Conservation (phyloP, 108 stramenopile genomes). For the Cyclostephanos tholiformis region DNA sequence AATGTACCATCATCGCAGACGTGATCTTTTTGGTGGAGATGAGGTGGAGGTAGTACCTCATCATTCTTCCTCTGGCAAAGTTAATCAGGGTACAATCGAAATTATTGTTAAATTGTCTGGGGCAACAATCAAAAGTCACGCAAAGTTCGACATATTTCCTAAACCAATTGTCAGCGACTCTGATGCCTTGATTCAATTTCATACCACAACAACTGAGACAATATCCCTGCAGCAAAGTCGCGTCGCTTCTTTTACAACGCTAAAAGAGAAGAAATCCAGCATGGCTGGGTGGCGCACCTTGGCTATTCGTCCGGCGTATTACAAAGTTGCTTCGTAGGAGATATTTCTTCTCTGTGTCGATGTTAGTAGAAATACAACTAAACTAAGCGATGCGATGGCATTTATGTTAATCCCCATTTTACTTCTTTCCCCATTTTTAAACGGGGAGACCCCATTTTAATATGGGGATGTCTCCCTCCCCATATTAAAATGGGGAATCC, state of each 20-base stretch:
- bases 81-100: slow-evolving; percentile 73
- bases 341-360: neutral
- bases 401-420: no score
- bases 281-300: slow-evolving; percentile 81
- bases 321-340: slow-evolving; percentile 41
- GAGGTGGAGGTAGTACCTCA: slow-evolving; percentile 86
- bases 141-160: slow-evolving; percentile 84
- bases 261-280: slow-evolving; percentile 73
- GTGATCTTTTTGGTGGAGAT: slow-evolving; percentile 87
- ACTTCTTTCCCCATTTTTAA: no score
- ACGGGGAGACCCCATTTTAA: no score
- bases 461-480: no score
- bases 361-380: no score
- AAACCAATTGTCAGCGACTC: slow-evolving; percentile 66
- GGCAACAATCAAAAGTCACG: slow-evolving; percentile 84
- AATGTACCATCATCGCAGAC: slow-evolving; percentile 5
- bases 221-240: slow-evolving; percentile 74
- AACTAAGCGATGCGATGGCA: no score
- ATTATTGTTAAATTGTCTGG: slow-evolving; percentile 69
- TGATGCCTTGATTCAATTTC: slow-evolving; percentile 84
- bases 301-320: slow-evolving; percentile 84
- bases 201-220: slow-evolving; percentile 87
- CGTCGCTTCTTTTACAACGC: slow-evolving; percentile 40
- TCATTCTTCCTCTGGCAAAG: slow-evolving; percentile 39
- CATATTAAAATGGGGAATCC: no score